Percentiles rank a stretch among this genome's conserved stretches.
phyloP scores from a whole-genome alignment of 2,329 filamentous ascomycete genomes.

The Nemania sp. region DNA sequence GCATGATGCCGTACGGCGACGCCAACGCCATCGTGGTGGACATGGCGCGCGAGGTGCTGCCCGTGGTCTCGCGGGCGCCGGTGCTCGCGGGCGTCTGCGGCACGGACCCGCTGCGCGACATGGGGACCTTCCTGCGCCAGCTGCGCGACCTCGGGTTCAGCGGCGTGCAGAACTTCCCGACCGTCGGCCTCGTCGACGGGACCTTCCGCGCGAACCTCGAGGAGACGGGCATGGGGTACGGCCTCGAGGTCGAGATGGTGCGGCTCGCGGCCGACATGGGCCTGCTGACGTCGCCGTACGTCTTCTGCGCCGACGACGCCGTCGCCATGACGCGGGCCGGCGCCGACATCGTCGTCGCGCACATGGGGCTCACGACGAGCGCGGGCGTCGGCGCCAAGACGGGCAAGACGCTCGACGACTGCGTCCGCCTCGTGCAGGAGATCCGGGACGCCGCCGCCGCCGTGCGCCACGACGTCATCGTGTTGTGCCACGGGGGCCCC shows the following conservation, averaged over 20 bases:
- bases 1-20: conserved; percentile 72
- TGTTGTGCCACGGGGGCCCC: conserved; percentile 72
- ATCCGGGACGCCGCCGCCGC: conserved; percentile 64
- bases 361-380: conserved; percentile 69
- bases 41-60: conserved; percentile 71
- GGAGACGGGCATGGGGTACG: conserved; percentile 73
- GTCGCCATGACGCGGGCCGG: conserved; percentile 66
- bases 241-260: conserved; percentile 69
- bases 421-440: conserved; percentile 62
- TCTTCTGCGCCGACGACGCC: conserved; percentile 66
- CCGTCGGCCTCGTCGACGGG: conserved; percentile 72
- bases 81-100: conserved; percentile 74
- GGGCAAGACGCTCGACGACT: conserved; percentile 67
- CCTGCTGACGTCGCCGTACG: conserved; percentile 71
- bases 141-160: conserved; percentile 67
- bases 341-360: conserved; percentile 69
- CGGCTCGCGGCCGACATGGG: conserved; percentile 61
- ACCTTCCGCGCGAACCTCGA: conserved; percentile 69
- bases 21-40: conserved; percentile 72
- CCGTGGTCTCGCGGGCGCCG: conserved; percentile 64
- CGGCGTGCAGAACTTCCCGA: conserved; percentile 75
- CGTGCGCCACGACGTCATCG: conserved; percentile 63
- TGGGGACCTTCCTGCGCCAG: conserved; percentile 62
- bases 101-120: conserved; percentile 70
- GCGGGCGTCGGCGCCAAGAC: conserved; percentile 67